Evolutionary conservation across 331 rosid species (phyloP).

Genomic region (Quercus tomentella): DNA sequence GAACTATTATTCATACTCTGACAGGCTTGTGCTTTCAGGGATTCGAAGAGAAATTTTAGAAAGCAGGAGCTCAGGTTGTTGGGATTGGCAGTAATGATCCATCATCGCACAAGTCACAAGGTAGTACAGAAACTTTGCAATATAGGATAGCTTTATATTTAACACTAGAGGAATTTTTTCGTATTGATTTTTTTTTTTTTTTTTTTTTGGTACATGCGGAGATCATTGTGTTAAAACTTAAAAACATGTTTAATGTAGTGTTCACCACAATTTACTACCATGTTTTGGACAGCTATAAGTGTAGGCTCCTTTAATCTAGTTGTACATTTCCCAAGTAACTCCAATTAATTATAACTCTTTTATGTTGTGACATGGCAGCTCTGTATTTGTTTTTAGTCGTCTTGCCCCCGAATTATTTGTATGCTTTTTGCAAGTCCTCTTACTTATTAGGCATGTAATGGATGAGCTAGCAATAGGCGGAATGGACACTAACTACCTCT

Average conservation of each 20-base stretch:
- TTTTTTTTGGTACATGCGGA: neutral
- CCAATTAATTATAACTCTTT: too few relatives aligned
- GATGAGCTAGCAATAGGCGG: too few relatives aligned
- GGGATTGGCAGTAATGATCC: slow-evolving; percentile 86
- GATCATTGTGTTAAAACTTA: neutral
- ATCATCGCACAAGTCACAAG: slow-evolving; percentile 67
- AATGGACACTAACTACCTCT: neutral
- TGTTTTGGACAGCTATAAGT: neutral
- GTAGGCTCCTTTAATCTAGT: too few relatives aligned
- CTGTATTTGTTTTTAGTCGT: too few relatives aligned
- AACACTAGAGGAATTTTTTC: neutral
- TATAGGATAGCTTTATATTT: neutral
- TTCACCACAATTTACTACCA: too few relatives aligned
- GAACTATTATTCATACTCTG: neutral
- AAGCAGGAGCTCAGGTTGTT: slow-evolving; percentile 90
- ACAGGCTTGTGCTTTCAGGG: slow-evolving; percentile 99
- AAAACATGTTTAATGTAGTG: neutral
- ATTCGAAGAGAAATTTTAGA: slow-evolving; percentile 94
- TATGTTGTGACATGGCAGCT: too few relatives aligned
- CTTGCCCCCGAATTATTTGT: too few relatives aligned
- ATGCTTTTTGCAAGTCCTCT: neutral
- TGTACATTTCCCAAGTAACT: too few relatives aligned
- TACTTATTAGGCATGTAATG: neutral
- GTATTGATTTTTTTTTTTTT: neutral
- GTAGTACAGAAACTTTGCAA: slow-evolving; percentile 25